phyloP scores from a whole-genome alignment of 2,329 filamentous ascomycete genomes.

The Diplodia sapinea region DNA sequence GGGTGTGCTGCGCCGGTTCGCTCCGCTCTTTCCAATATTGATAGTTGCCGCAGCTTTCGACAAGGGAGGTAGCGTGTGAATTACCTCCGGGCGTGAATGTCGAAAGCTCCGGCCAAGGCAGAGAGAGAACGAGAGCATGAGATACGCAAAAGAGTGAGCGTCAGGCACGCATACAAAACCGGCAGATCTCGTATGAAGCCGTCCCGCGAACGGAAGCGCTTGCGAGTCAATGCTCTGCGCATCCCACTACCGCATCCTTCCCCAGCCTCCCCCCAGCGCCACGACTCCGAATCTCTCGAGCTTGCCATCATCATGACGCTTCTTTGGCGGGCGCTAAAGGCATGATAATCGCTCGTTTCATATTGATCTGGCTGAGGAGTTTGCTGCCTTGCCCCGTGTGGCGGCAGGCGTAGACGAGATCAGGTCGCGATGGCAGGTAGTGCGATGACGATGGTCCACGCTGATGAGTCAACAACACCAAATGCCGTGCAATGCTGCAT shows the following conservation, averaged over 20 bases:
- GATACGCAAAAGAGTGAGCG: not conserved
- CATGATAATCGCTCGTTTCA: not conserved
- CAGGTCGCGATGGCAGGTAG: not conserved
- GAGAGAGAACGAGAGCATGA: not conserved
- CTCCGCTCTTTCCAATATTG: not conserved
- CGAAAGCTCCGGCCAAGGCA: not conserved
- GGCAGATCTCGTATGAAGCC: not conserved
- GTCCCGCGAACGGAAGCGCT: not conserved
- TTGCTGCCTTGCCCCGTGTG: not conserved
- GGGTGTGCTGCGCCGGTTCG: not conserved
- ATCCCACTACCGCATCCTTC: slow-evolving; percentile 1
- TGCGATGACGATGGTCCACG: not conserved
- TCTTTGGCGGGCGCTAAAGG: not conserved
- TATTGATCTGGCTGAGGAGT: not conserved
- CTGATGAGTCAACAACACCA: not conserved
- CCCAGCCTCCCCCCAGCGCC: not conserved
- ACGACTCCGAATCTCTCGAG: not conserved
- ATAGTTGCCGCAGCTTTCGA: not conserved
- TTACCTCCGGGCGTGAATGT: not conserved
- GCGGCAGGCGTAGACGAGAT: not conserved
- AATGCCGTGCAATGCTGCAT: not conserved
- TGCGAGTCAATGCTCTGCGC: not conserved
- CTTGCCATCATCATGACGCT: not conserved
- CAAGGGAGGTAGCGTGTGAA: not conserved
- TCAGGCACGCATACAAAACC: not conserved